These are phyloP conservation scores for Castanea mollissima DNA, from an alignment of 306 rosid genomes.

Conservation along the genomic window DNA sequence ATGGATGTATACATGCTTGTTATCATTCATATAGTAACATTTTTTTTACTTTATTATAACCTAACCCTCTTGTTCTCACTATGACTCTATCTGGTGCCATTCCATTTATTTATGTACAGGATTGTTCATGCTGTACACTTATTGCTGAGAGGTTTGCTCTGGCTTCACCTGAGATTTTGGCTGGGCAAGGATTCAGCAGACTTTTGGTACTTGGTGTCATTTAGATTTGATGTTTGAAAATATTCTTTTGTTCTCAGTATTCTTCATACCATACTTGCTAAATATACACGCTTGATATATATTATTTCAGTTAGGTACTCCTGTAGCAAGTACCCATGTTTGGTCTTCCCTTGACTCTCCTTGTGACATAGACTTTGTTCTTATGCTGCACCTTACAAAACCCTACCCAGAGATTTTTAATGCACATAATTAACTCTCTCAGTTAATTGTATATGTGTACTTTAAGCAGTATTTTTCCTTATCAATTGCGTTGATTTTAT, in stretches of 20 bases:
- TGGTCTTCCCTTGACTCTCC: neutral
- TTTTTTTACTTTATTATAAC: too few species aligned
- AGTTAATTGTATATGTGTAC: neutral
- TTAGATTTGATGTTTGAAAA: neutral
- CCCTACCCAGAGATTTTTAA: neutral
- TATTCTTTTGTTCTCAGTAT: neutral
- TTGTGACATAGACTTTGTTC: neutral
- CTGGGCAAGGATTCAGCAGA: constrained; percentile 69
- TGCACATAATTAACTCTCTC: neutral
- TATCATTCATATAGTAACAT: too few species aligned
- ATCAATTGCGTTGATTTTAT: neutral
- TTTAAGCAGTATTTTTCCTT: neutral
- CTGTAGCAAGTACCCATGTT: neutral
- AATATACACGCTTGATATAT: neutral
- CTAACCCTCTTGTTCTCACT: neutral
- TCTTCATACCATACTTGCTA: neutral
- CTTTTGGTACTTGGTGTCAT: constrained; percentile 52
- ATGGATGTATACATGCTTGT: neutral
- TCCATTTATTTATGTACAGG: constrained; percentile 40
- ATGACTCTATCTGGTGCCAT: neutral
- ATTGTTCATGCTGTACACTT: constrained; percentile 62
- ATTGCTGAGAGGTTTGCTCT: constrained; percentile 64
- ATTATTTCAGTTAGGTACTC: neutral
- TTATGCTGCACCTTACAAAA: neutral
- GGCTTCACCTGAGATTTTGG: constrained; percentile 61